Evolutionary conservation across 1,284 basidiomycete species (phyloP), one percentile per base, ranked within the genome.

Genomic region (Leccinum huronense): DNA sequence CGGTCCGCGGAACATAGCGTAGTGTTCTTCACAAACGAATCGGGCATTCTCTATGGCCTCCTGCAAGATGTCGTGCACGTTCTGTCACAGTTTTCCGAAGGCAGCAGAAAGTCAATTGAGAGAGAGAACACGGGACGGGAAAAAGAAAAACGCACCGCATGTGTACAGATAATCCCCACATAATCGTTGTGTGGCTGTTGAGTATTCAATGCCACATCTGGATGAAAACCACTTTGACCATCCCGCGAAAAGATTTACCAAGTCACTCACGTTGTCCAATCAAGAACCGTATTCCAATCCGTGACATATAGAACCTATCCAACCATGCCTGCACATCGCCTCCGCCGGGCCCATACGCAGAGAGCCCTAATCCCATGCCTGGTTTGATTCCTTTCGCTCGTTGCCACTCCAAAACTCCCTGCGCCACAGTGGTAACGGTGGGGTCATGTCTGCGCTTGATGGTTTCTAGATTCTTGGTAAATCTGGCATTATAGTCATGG

Each of bases 1-100:
- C 0, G 97, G 97, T 0, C 93, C 95, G 70, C 91, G 94, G 87
- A 98, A 98, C 80, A 99, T 90, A 4, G 88, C 90, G 71, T 95
- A 97, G 78, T 98, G 96, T 75, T 98, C 97, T 80, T 98, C 97
- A 79, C 97, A 98, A 8, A 99, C 95, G 76, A 95, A 99, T 34
- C 95, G 87, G 4, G 97, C 95, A 76, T 99, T 99, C 78, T 99
- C 97, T 71, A 99, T 98, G 0, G 97, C 94, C 82, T 99, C 97
- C 76, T 94, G 93, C n/a, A 96, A 90, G 66, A 97, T 96, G 73
- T 97, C 94, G 71, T 95, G 93, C 0, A 98, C 89, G 75, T 95
- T 97, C 85, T 92, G 68, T 61, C 51, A 51, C n/a, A 60, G 60
- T 57, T 7, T 4, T 19, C n/a, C 27, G 45, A 34, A 57, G 14